Base-by-base conservation (phyloP, 2,329 filamentous ascomycete species). In the Pestalotiopsis sp. region DNA sequence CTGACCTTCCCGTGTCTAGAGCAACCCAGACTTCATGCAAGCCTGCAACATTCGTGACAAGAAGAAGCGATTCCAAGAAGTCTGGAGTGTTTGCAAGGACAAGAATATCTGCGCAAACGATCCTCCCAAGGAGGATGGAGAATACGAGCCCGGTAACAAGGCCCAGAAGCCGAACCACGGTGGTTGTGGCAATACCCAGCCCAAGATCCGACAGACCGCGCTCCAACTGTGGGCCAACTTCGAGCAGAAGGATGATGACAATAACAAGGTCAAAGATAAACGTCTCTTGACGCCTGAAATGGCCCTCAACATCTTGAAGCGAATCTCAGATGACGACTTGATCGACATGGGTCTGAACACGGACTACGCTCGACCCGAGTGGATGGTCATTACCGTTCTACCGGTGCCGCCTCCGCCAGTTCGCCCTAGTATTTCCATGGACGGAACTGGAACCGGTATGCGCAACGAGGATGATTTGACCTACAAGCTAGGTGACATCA, bases 391-490 rank as follows among this genome's bases (percentile, higher is more conserved):
- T 71, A 97, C 94, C 0, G 95, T 98, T 64, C 87, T 99, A 61
- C 95, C 96, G 4, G 97, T 99, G 0, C 96, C 96, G 1, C 96
- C 96, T 2, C 96, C 96, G 62, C 95, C 96, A 3, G 97, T 99
- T 49, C 92, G 96, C 67, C 96, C 96, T 4, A 98, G 94, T 86
- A 97, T 99, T 75, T 97, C 95, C 25, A 95, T 98, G 84, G 97
- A 98, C 77, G 95, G 96, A 65, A 97, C 94, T 58, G 93, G 93
- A 66, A 93, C 93, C 73, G 96, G 96, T 71, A 91, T 95, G 85
- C 92, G 96, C 71, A 96, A 96, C 78, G 96, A 99, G 82, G 96
- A 99, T 80, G 97, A 99, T 86, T 88, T 99, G 87, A 99, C 96
- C 0, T 99, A 98, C 88, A 99, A 99, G 83, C 86, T 99, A 39